Evolutionary conservation across 495 filamentous ascomycete species (phyloP).

Genomic region (Trichoderma parareesei): DNA sequence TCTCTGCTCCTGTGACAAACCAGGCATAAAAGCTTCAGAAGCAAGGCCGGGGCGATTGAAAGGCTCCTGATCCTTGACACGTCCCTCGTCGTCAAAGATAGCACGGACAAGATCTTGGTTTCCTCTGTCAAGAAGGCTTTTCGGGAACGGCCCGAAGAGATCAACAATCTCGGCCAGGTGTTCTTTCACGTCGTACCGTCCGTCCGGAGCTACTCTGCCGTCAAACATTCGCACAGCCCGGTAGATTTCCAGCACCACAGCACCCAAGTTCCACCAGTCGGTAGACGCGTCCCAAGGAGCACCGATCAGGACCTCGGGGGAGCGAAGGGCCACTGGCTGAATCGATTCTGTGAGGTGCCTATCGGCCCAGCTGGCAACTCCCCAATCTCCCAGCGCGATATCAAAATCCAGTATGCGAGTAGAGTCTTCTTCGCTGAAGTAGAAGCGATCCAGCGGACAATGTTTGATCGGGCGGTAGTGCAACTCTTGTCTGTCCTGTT

Average conservation of each 20-base stretch:
- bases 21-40: background rate
- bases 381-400: constrained; percentile 25
- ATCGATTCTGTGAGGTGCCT: constrained; percentile 28
- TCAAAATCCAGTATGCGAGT: background rate
- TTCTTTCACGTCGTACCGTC: background rate
- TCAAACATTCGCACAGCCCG: background rate
- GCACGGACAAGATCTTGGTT: background rate
- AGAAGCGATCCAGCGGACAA: background rate
- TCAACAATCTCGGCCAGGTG: background rate
- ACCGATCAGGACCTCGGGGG: constrained; percentile 25
- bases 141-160: background rate
- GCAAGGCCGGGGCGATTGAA: background rate
- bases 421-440: background rate
- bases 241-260: background rate
- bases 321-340: constrained; percentile 22
- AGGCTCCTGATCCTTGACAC: background rate
- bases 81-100: background rate
- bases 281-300: constrained; percentile 21
- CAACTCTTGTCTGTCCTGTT: background rate
- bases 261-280: constrained; percentile 18
- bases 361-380: constrained; percentile 20
- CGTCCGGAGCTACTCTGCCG: background rate
- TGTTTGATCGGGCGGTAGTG: background rate
- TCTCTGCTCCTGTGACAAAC: background rate
- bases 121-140: background rate